Conservation (phyloP, 169 alveolate species). For the Cryptosporidium ubiquitum region DNA sequence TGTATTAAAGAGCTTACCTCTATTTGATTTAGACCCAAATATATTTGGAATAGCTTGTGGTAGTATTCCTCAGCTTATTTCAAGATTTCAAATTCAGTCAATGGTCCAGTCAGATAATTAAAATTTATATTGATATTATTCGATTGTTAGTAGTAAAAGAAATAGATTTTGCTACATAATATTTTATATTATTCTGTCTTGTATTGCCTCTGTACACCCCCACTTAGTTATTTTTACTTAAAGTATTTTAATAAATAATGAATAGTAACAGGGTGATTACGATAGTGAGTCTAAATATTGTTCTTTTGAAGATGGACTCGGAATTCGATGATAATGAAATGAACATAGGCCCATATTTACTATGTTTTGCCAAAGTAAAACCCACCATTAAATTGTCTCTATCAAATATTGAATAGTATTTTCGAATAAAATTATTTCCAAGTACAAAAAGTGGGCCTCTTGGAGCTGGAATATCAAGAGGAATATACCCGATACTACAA, state of each 20-base stretch:
- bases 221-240: neutral
- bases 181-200: neutral
- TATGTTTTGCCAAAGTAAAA: constrained; percentile 82
- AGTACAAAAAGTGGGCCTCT: constrained; percentile 86
- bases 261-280: neutral
- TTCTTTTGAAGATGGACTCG: neutral
- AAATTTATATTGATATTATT: neutral
- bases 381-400: constrained; percentile 85
- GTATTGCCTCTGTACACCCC: neutral
- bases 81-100: constrained; percentile 79
- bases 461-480: constrained; percentile 87
- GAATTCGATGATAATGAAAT: constrained; percentile 34
- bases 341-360: constrained; percentile 60
- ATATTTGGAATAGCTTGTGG: constrained; percentile 78
- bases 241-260: neutral
- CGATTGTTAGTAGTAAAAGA: neutral
- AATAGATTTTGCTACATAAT: neutral
- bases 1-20: constrained; percentile 77
- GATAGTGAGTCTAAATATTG: neutral
- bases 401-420: constrained; percentile 86
- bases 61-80: constrained; percentile 78
- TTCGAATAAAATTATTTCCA: constrained; percentile 84
- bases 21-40: constrained; percentile 76
- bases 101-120: constrained; percentile 74
- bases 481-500: constrained; percentile 83